Conservation (phyloP, 2,329 filamentous ascomycete genomes). For the Ilyonectria destructans region DNA sequence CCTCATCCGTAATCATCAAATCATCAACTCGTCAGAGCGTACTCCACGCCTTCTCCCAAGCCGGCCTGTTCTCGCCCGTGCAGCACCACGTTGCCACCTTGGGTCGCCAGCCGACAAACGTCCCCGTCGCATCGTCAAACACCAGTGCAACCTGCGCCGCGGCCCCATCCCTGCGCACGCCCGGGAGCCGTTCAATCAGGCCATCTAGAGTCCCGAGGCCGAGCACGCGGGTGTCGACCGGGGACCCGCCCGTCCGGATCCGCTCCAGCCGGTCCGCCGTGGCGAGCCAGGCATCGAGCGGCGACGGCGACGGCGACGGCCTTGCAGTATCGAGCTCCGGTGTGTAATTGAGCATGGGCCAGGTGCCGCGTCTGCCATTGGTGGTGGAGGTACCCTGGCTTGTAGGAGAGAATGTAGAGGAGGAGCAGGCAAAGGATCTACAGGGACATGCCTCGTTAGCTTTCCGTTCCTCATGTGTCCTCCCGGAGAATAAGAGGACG, state of each 20-base stretch:
- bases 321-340: conserved; percentile 1
- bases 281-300: conserved; percentile 20
- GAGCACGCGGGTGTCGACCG: conserved; percentile 20
- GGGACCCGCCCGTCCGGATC: conserved; percentile 28
- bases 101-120: conserved; percentile 29
- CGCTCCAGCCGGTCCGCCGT: conserved; percentile 28
- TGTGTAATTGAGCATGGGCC: conserved; percentile 8
- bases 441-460: conserved; percentile 9
- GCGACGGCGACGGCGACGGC: conserved; percentile 2
- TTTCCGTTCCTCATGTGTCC: background rate
- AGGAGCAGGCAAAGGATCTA: conserved; percentile 1
- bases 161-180: conserved; percentile 5
- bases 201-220: conserved; percentile 19
- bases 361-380: conserved; percentile 19
- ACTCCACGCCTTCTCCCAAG: conserved; percentile 2
- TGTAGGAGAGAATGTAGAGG: background rate
- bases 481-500: conserved; percentile 6
- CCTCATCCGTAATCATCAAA: background rate
- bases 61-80: background rate
- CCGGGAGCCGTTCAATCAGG: conserved; percentile 17
- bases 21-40: conserved; percentile 11
- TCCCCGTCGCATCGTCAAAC: conserved; percentile 22
- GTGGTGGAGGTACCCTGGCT: background rate
- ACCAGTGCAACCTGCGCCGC: conserved; percentile 20
- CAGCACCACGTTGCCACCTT: conserved; percentile 30